Evolutionary conservation across 441 rosid species (phyloP).

Genomic region (Dalechampia spathulata): DNA sequence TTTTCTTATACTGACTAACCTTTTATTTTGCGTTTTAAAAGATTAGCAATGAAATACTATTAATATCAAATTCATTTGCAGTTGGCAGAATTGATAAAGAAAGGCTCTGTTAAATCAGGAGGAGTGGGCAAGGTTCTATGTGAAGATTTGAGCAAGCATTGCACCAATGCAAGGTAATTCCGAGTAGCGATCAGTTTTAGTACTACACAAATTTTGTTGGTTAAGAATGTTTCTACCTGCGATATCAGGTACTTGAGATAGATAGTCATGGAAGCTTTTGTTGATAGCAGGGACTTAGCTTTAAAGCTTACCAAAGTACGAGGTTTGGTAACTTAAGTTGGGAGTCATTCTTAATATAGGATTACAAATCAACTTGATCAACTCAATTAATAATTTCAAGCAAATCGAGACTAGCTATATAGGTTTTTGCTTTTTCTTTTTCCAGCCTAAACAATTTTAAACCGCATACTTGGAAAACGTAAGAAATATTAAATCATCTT

Average conservation of each 20-base stretch:
- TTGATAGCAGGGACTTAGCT: conserved; percentile 5
- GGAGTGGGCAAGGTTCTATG: conserved; percentile 69
- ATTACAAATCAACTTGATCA: not conserved
- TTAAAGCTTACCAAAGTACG: not conserved
- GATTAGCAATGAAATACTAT: conserved; percentile 2
- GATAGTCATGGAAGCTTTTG: not conserved
- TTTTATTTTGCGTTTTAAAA: too few species aligned
- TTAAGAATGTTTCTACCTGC: not conserved
- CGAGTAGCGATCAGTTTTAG: not conserved
- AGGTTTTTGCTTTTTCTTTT: too few species aligned
- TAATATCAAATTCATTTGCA: conserved; percentile 20
- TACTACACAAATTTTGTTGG: too few species aligned
- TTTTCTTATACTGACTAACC: conserved; percentile 8
- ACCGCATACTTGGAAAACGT: too few species aligned
- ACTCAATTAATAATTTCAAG: too few species aligned
- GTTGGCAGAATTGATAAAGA: conserved; percentile 65
- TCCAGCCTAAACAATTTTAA: too few species aligned
- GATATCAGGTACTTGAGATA: not conserved
- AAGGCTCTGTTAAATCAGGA: conserved; percentile 62
- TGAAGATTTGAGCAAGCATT: conserved; percentile 70
- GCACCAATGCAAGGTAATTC: conserved; percentile 52
- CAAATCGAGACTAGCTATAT: too few species aligned
- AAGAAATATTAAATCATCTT: too few species aligned
- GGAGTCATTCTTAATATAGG: not conserved
- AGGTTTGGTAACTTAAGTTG: not conserved